phyloP scores from a whole-genome alignment of 495 filamentous ascomycete species.

The Daldinia loculata region DNA sequence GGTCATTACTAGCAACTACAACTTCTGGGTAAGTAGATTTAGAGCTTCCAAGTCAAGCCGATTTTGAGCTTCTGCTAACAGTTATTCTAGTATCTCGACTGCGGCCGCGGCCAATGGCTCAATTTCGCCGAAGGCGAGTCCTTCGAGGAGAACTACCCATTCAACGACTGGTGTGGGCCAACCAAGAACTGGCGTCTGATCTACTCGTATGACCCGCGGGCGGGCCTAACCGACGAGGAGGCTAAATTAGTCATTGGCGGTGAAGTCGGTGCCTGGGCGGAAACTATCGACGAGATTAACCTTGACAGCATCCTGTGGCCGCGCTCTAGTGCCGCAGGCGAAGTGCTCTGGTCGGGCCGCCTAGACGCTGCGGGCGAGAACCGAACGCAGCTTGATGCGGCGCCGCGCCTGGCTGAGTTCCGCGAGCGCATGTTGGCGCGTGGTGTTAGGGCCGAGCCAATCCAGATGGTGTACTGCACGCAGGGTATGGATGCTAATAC shows the following conservation, averaged over 20 bases:
- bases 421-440: constrained; percentile 73
- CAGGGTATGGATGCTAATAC: constrained; percentile 51
- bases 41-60: not conserved
- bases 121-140: constrained; percentile 63
- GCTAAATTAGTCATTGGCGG: constrained; percentile 76
- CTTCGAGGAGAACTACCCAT: constrained; percentile 65
- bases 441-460: constrained; percentile 68
- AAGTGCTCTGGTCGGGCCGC: constrained; percentile 79
- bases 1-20: constrained; percentile 76
- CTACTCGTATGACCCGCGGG: constrained; percentile 77
- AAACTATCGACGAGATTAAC: constrained; percentile 75
- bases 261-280: constrained; percentile 79
- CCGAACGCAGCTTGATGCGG: constrained; percentile 70
- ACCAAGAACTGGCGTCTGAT: constrained; percentile 79
- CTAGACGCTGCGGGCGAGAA: constrained; percentile 67
- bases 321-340: constrained; percentile 72
- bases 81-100: constrained; percentile 73
- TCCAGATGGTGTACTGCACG: constrained; percentile 64
- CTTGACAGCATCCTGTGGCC: constrained; percentile 80
- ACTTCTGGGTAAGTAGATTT: constrained; percentile 67
- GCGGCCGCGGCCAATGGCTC: constrained; percentile 79
- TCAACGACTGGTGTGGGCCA: constrained; percentile 78
- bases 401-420: constrained; percentile 71
- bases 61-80: constrained; percentile 12
- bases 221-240: constrained; percentile 63